phyloP scores from a whole-genome alignment of 352 stramenopile species.

The Thraustochytrium striatum region DNA sequence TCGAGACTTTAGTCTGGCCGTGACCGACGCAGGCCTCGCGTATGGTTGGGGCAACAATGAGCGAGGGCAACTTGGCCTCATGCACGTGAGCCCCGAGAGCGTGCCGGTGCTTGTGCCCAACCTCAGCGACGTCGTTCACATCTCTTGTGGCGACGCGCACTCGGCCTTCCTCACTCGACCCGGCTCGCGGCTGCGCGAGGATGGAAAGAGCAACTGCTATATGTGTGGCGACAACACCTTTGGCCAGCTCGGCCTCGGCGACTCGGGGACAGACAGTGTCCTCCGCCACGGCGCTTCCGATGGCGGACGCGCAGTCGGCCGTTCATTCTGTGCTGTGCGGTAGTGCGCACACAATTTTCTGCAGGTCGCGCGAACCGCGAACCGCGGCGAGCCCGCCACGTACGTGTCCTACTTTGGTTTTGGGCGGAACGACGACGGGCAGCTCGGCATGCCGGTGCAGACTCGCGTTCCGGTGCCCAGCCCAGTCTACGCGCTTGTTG shows the following conservation, averaged over 20 bases:
- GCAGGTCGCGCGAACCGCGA: neutral
- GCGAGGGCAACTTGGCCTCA: no score
- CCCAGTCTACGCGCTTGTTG: neutral
- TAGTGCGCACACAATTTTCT: neutral
- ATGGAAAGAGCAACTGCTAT: neutral
- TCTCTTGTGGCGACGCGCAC: neutral
- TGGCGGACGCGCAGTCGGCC: neutral
- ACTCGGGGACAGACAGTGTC: neutral
- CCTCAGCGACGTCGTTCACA: neutral
- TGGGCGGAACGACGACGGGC: neutral
- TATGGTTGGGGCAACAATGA: no score
- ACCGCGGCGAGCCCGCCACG: neutral
- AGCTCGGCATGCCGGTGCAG: neutral
- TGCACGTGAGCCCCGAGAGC: no score
- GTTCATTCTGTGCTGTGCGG: slow-evolving; percentile 2
- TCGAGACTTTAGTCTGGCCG: no score
- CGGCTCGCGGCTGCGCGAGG: neutral
- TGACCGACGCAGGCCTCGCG: no score
- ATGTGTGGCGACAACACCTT: neutral
- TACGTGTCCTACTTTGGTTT: neutral
- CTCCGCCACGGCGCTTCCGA: neutral
- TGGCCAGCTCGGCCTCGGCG: neutral
- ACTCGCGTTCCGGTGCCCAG: neutral
- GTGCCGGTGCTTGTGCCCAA: neutral
- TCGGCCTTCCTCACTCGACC: slow-evolving; percentile 20